These are phyloP conservation scores for Colletotrichum phormii DNA, from an alignment of 2,329 filamentous ascomycete species.

Conservation along the genomic window DNA sequence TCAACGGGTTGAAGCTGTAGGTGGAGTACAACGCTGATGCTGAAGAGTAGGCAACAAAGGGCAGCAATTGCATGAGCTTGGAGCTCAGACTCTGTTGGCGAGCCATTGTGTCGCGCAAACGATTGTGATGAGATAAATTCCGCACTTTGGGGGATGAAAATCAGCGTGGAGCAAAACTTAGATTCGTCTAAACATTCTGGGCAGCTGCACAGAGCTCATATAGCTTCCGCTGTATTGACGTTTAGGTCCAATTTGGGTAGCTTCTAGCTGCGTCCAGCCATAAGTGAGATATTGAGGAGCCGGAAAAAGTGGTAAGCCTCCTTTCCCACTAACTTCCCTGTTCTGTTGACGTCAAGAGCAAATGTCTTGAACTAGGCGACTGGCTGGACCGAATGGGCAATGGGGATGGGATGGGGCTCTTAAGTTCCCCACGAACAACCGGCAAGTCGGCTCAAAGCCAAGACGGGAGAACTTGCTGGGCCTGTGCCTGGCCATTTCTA, in stretches of 20 bases:
- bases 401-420: background rate
- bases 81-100: constrained; percentile 9
- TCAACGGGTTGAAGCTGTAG: constrained; percentile 64
- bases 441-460: background rate
- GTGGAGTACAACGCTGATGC: constrained; percentile 53
- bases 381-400: background rate
- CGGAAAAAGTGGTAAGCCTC: background rate
- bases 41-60: constrained; percentile 24
- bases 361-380: background rate
- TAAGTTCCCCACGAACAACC: background rate
- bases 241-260: background rate
- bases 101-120: constrained; percentile 7
- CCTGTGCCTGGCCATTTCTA: background rate
- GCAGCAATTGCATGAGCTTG: constrained; percentile 17
- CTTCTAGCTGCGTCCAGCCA: background rate
- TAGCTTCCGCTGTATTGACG: background rate
- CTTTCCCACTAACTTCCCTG: constrained; percentile 1
- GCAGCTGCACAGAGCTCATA: background rate
- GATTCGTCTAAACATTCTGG: background rate
- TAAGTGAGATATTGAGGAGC: constrained; percentile 22
- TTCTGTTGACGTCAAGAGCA: constrained; percentile 25
- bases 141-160: background rate
- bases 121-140: background rate
- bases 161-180: background rate
- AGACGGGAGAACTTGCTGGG: background rate